Percentiles rank a stretch among this genome's conserved stretches.
Evolutionary conservation across 345 rosid genomes (phyloP).

Genomic region (Boechera retrofracta): DNA sequence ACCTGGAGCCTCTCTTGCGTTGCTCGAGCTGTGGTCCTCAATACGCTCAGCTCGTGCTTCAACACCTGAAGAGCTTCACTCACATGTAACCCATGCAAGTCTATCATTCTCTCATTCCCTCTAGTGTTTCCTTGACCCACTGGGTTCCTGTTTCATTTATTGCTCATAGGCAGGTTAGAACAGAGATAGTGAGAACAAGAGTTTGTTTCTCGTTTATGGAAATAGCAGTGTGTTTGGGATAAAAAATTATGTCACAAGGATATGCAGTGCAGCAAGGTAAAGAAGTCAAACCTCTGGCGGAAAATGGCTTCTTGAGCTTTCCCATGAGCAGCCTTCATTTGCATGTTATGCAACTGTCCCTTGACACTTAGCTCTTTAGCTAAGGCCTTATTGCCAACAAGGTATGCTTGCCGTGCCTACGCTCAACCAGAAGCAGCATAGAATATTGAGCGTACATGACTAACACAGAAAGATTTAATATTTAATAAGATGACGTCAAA

Average conservation of each 20-base stretch:
- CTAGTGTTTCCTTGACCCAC: conserved; percentile 64
- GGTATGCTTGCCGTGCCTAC: conserved; percentile 90
- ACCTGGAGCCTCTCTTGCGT: conserved; percentile 88
- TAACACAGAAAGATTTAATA: conserved; percentile 13
- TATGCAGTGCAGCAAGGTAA: conserved; percentile 7
- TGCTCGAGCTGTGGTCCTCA: conserved; percentile 73
- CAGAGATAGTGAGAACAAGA: conserved; percentile 1
- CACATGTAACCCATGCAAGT: conserved; percentile 94
- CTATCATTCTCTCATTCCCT: conserved; percentile 93
- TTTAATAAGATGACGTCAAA: background rate
- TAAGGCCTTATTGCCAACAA: conserved; percentile 87
- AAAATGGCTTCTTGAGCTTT: conserved; percentile 96
- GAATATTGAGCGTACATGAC: background rate
- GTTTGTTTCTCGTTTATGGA: background rate
- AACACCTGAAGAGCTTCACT: conserved; percentile 85
- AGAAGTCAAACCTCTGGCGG: conserved; percentile 79
- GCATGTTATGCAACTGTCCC: conserved; percentile 90
- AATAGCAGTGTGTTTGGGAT: background rate
- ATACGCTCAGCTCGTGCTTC: conserved; percentile 77
- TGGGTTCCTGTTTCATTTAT: conserved; percentile 68
- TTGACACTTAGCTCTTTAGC: conserved; percentile 93
- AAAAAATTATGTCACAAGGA: conserved; percentile 12
- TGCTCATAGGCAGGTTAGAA: conserved; percentile 35
- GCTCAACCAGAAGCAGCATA: conserved; percentile 34
- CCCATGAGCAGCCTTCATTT: conserved; percentile 97